A percentile compares a stretch with the other conserved stretches of the same genome.
Evolutionary conservation across 352 stramenopile species (phyloP).

Genomic region (Phytophthora crassamura): DNA sequence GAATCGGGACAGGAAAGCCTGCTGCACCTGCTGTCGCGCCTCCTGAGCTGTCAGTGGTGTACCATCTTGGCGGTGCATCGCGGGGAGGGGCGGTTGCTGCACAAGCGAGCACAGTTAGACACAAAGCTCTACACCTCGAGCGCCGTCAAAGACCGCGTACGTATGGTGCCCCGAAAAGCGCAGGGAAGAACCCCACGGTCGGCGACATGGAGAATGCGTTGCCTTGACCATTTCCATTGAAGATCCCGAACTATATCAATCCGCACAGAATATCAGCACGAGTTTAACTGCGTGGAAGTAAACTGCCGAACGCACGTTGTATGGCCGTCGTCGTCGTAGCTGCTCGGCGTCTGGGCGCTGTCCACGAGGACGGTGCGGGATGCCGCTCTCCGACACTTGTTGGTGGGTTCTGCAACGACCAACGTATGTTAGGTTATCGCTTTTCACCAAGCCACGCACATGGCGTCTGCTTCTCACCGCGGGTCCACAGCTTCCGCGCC

Average conservation of each 20-base stretch:
- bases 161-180: constrained; percentile 75
- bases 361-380: constrained; percentile 65
- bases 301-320: constrained; percentile 42
- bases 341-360: constrained; percentile 70
- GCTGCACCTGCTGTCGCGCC: constrained; percentile 68
- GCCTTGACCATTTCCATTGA: constrained; percentile 42
- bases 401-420: constrained; percentile 31
- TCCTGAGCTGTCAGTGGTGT: constrained; percentile 60
- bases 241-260: constrained; percentile 42
- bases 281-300: not conserved
- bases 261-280: not conserved
- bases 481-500: constrained; percentile 77
- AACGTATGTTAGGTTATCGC: not conserved
- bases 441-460: not conserved
- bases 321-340: constrained; percentile 56
- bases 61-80: constrained; percentile 51
- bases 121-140: too few species aligned
- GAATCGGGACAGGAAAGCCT: constrained; percentile 76
- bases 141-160: constrained; percentile 26
- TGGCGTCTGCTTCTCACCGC: constrained; percentile 24
- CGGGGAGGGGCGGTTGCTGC: constrained; percentile 47
- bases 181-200: constrained; percentile 86
- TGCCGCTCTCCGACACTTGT: constrained; percentile 32
- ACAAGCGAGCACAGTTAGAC: not conserved
- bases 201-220: constrained; percentile 62